Evolutionary conservation across 148 eudicot genomes (phyloP), one percentile per base, ranked within the genome.

Genomic region (Diospyros lotus): DNA sequence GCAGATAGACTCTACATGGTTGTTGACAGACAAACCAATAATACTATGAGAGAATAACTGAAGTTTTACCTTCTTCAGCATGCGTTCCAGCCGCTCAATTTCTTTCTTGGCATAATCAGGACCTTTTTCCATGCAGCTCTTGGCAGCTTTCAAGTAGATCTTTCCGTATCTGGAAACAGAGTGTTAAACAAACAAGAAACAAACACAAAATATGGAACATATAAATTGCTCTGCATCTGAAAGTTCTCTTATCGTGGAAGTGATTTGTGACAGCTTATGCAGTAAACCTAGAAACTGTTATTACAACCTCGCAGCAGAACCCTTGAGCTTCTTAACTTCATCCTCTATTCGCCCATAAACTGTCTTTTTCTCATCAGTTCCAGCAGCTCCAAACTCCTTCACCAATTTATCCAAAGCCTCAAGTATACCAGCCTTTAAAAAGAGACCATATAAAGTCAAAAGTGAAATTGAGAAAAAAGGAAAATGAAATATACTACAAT

Each of bases 31-130:
- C 69, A n/a, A 67, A 46, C 28, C 56, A 50, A 10, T 56, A 9
- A 61, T 63, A 44, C 12, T 18, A n/a, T 51, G 2, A 45, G 66
- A 8, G 40, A 12, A 5, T 9, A 51, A 58, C 28, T 28, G 28
- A 18, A 48, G 14, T 38, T 43, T 76, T 86, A 95, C 98, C 98
- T 92, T 95, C 73, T 87, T 78, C 72, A 95, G 93, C 73, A 95
- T 88, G 75, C 97, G 97, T 51, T 90, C 98, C 62, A 92, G 81
- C 55, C 98, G 88, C 75, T 84, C 87, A 73, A 87, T 80, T 85
- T 95, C 97, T 46, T 88, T 95, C 75, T 80, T 90, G 56, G 97
- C 89, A 80, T 95, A 92, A 78, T 95, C 98, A 77, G 91, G 80
- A 76, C 97, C 97, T 78, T 90, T 95, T 18, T 84, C 94, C 87